Base-by-base conservation (phyloP, 495 filamentous ascomycete species). In the Penicillium bovifimosum region DNA sequence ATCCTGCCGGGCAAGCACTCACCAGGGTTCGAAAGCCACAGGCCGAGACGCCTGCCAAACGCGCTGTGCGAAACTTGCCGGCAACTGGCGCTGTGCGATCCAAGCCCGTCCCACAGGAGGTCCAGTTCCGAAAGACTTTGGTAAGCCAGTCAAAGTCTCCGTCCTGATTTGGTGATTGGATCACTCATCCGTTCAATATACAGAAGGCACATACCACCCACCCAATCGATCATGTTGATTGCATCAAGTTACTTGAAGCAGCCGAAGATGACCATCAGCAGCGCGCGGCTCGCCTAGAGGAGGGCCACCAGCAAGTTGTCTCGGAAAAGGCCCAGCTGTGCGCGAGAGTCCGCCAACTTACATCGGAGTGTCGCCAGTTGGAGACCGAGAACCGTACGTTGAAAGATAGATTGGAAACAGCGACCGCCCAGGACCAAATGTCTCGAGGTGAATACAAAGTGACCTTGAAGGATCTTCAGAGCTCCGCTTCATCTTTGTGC, bases 161-260 rank as follows among this genome's bases (percentile, higher is more conserved):
- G n/a, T n/a, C n/a, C n/a, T n/a, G n/a, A n/a, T n/a, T n/a, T n/a
- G n/a, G n/a, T n/a, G n/a, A n/a, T n/a, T n/a, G n/a, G n/a, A n/a
- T n/a, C n/a, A n/a, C 13, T 16, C 41, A 9, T 43, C 27, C 26
- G 14, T n/a, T n/a, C n/a, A n/a, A n/a, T n/a, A 31, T 43, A 43
- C 9, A 43, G 41, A 11, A 26, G 41, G n/a, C 41, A 43, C 41
- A 43, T 43, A n/a, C 41, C 41, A 14, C 27, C 27, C 27, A 26
- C 9, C 41, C 41, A 16, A 26, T 2, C 3, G 41, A 43, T 17
- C 41, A 43, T 43, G 27, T 43, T 32, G 24, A 43, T 0, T 43
- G 27, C 27, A 43, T 43, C 41, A 43, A 43, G 26, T 43, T 11
- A 14, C 41, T 43, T 43, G 26, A 43, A 43, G 41, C 41, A 43